Evolutionary conservation across 768 basidiomycete species (phyloP).

Genomic region (Auriscalpium microsporum): DNA sequence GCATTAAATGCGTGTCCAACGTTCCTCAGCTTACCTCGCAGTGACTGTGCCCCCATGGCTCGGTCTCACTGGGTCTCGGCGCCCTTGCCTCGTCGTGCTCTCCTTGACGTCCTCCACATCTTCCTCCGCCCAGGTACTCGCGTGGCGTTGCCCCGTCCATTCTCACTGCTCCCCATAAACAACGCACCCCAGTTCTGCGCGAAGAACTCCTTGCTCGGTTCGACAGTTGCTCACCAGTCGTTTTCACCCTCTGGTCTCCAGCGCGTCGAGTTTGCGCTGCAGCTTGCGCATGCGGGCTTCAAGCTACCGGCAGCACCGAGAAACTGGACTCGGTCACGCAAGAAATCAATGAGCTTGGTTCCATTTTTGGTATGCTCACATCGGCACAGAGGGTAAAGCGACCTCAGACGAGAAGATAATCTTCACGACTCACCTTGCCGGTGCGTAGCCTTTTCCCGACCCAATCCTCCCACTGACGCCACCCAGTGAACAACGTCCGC

Average conservation of each 20-base stretch:
- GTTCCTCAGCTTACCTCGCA: neutral
- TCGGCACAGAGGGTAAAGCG: no score
- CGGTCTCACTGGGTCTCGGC: constrained; percentile 35
- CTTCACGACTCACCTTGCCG: constrained; percentile 71
- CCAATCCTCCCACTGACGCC: neutral
- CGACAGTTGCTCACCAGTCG: constrained; percentile 18
- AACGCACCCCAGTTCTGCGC: constrained; percentile 71
- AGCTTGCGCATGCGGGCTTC: constrained; percentile 82
- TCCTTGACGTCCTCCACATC: constrained; percentile 38
- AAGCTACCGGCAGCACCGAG: constrained; percentile 66
- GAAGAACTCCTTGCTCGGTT: constrained; percentile 29
- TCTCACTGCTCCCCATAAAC: neutral
- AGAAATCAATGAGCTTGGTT: constrained; percentile 54
- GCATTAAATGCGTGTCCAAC: no score
- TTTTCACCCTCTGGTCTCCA: constrained; percentile 54
- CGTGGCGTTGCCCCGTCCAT: constrained; percentile 32
- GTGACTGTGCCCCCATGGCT: constrained; percentile 52
- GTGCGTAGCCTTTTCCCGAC: constrained; percentile 32
- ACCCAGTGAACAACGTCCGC: constrained; percentile 89
- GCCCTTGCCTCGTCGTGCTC: constrained; percentile 33
- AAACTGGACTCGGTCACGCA: no score
- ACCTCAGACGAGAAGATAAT: constrained; percentile 45
- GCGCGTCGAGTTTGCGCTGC: constrained; percentile 91
- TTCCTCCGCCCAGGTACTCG: constrained; percentile 63
- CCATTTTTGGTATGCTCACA: no score